These are phyloP conservation scores for Tympanopsis confertula DNA, from an alignment of 2,329 filamentous ascomycete genomes.

Conservation along the genomic window DNA sequence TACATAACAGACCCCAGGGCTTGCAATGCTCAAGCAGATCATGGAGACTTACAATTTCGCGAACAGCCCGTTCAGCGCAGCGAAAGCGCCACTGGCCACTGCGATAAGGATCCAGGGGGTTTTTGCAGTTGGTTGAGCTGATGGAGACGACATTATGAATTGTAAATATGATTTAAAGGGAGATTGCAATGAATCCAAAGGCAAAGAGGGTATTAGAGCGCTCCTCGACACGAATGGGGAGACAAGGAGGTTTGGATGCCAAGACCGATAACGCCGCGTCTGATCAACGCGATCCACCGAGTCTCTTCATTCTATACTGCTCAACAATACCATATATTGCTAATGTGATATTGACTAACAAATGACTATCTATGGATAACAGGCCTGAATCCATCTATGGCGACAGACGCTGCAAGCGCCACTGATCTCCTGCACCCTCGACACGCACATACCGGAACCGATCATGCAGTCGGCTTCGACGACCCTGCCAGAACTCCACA, in stretches of 20 bases:
- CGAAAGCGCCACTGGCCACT: constrained; percentile 47
- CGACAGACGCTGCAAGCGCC: constrained; percentile 24
- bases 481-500: constrained; percentile 94
- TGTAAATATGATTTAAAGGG: constrained; percentile 1
- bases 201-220: too few species aligned
- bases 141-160: background rate
- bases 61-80: constrained; percentile 55
- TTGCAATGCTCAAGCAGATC: constrained; percentile 1
- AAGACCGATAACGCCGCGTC: too few species aligned
- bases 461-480: constrained; percentile 82
- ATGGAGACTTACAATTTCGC: constrained; percentile 41
- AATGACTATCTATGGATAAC: too few species aligned
- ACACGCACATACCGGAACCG: constrained; percentile 73
- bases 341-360: too few species aligned
- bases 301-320: too few species aligned
- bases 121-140: constrained; percentile 8
- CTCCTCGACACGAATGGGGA: too few species aligned
- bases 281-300: too few species aligned
- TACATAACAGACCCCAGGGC: constrained; percentile 1
- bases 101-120: constrained; percentile 38
- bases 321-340: too few species aligned
- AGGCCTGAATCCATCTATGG: too few species aligned
- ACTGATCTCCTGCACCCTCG: constrained; percentile 39
- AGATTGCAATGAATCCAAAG: too few species aligned
- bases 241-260: too few species aligned